phyloP scores from a whole-genome alignment of 176 grass and related monocot species.

The Cenchrus purpureus region DNA sequence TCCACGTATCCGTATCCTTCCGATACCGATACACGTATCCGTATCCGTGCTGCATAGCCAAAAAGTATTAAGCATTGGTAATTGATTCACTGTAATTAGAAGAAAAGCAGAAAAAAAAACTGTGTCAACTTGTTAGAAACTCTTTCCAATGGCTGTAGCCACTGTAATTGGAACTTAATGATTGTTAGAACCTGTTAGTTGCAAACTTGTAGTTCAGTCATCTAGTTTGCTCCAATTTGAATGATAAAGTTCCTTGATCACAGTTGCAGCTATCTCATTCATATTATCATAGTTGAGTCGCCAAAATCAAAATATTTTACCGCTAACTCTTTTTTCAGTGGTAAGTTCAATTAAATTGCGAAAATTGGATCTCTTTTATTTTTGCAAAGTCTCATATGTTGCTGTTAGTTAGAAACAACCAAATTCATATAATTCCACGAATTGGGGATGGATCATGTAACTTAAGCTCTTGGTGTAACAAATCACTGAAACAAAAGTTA shows the following conservation, averaged over 20 bases:
- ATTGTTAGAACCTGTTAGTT: neutral
- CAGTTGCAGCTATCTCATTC: neutral
- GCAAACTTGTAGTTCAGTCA: neutral
- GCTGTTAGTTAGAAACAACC: conserved; percentile 13
- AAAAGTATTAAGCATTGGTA: neutral
- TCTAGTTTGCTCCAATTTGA: conserved; percentile 15
- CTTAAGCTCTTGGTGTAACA: neutral
- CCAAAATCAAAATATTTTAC: neutral
- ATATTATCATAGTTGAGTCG: neutral
- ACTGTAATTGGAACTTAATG: neutral
- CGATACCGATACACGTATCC: too few species aligned
- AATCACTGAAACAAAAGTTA: too few species aligned
- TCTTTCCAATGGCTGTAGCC: neutral
- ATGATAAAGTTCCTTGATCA: neutral
- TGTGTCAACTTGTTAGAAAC: neutral
- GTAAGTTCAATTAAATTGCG: neutral
- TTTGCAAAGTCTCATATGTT: neutral
- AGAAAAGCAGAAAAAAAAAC: neutral
- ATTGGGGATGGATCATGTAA: neutral
- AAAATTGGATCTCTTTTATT: conserved; percentile 22
- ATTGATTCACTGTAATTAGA: neutral
- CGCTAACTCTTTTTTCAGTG: neutral
- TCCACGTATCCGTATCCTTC: too few species aligned
- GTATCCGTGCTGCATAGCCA: neutral
- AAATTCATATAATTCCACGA: neutral